Base-by-base conservation (phyloP, 2,329 filamentous ascomycete genomes). In the Arthrobotrys iridis region DNA sequence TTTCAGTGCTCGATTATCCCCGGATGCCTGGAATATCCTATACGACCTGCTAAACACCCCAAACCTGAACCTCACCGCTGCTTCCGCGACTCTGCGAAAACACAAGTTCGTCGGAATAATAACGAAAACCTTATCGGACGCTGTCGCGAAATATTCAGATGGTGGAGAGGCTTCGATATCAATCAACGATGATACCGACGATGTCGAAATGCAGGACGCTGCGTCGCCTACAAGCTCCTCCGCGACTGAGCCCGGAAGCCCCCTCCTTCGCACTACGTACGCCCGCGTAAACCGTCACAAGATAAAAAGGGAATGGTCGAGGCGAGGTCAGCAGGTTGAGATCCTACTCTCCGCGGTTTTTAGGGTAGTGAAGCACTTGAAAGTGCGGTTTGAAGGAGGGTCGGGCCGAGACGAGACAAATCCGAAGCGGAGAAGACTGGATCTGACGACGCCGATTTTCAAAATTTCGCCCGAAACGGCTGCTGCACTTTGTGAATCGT, bases 81-180 rank as follows among this genome's bases (percentile, higher is more conserved):
- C 62, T 7, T 35, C 70, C 6, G 33, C 70, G 8, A 67, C 43
- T 2, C 55, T 74, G 24, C 43, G 55, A 43, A 74, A 63, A 41
- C 62, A 74, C 62, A 74, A 74, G n/a, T 74, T 74, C 45, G 70
- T 59, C 45, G 62, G 20, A 18, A 67, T 74, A 6, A 20, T 74
- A 41, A 57, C 62, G 20, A 74, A 57, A 63, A 74, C 70, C 7
- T 37, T 74, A 4, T 74, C 62, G 18, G 70, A 58, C 4, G 70
- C 62, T 26, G 45, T 57, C 35, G 70, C 43, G 37, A 52, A n/a
- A 43, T 74, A 63, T 40, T 41, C 57, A 7, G 28, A n/a, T 26
- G 43, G 55, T 4, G 60, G 45, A n/a, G 20, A 22, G 3, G 41
- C 28, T 33, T 7, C 30, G 7, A 20, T 33, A 15, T 13, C 18